Conservation (phyloP, 2,329 filamentous ascomycete genomes). For the Trichoderma pleuroti region DNA sequence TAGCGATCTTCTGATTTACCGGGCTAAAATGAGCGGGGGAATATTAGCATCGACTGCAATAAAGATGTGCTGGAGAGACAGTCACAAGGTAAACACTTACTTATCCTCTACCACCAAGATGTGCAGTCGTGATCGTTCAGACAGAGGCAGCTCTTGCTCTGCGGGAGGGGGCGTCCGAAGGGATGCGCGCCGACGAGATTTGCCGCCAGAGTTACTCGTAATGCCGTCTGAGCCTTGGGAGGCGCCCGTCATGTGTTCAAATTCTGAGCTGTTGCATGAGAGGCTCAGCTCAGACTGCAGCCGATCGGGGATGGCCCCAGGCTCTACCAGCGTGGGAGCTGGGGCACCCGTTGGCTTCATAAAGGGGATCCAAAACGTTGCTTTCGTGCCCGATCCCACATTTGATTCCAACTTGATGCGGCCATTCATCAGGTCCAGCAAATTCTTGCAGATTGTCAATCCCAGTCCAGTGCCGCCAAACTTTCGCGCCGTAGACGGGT, state of each 20-base stretch:
- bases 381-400: slow-evolving; percentile 66
- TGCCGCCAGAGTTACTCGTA: slow-evolving; percentile 22
- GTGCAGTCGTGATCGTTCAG: slow-evolving; percentile 61
- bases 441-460: slow-evolving; percentile 75
- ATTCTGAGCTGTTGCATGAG: slow-evolving; percentile 65
- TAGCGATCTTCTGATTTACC: slow-evolving; percentile 73
- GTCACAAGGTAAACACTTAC: slow-evolving; percentile 42
- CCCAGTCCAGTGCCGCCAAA: slow-evolving; percentile 78
- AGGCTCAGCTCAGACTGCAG: slow-evolving; percentile 61
- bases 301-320: slow-evolving; percentile 64
- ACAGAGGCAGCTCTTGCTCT: slow-evolving; percentile 48
- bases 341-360: slow-evolving; percentile 58
- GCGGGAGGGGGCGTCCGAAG: slow-evolving; percentile 36
- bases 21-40: slow-evolving; percentile 34
- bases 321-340: slow-evolving; percentile 53
- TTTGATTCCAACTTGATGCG: slow-evolving; percentile 67
- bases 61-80: not conserved
- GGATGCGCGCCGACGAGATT: slow-evolving; percentile 33
- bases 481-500: slow-evolving; percentile 72
- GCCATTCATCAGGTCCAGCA: slow-evolving; percentile 76
- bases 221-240: slow-evolving; percentile 32
- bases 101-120: slow-evolving; percentile 82
- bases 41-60: slow-evolving; percentile 24
- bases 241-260: slow-evolving; percentile 46
- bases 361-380: slow-evolving; percentile 74